Conservation (phyloP, 2,329 filamentous ascomycete genomes). For the Zelopaecilomyces penicillatus region DNA sequence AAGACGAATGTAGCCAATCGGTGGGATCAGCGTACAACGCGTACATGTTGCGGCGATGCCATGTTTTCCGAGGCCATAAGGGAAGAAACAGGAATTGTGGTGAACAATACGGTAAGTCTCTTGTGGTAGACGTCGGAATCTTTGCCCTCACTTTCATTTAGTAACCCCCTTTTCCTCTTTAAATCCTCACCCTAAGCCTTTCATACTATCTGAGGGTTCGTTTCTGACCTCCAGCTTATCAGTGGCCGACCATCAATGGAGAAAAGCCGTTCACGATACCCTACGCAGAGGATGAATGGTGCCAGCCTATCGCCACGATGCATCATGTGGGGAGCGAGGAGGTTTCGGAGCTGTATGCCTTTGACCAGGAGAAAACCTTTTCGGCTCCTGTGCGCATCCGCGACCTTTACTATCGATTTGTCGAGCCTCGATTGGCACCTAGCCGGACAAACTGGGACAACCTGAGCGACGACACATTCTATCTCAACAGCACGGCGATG, state of each 20-base stretch:
- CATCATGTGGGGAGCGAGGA: slow-evolving; percentile 45
- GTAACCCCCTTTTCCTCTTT: too few relatives aligned
- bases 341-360: slow-evolving; percentile 41
- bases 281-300: slow-evolving; percentile 42
- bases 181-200: too few relatives aligned
- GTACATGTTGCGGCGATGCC: slow-evolving; percentile 44
- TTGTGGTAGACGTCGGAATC: too few relatives aligned
- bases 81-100: slow-evolving; percentile 30
- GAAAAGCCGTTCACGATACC: slow-evolving; percentile 45
- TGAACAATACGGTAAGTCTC: slow-evolving; percentile 33
- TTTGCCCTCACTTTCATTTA: too few relatives aligned
- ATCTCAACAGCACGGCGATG: slow-evolving; percentile 25
- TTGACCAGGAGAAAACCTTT: slow-evolving; percentile 34
- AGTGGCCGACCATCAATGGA: slow-evolving; percentile 48
- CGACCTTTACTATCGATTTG: slow-evolving; percentile 40
- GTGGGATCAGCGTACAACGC: slow-evolving; percentile 34
- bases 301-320: slow-evolving; percentile 48
- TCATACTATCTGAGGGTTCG: too few relatives aligned
- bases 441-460: slow-evolving; percentile 46
- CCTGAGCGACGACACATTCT: slow-evolving; percentile 35
- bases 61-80: slow-evolving; percentile 39
- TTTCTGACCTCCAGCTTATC: background rate
- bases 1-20: slow-evolving; percentile 35
- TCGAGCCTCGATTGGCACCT: slow-evolving; percentile 30
- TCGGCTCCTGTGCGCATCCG: slow-evolving; percentile 30